Base-by-base conservation (phyloP, 2,329 filamentous ascomycete genomes). In the Fusarium veterinarium region DNA sequence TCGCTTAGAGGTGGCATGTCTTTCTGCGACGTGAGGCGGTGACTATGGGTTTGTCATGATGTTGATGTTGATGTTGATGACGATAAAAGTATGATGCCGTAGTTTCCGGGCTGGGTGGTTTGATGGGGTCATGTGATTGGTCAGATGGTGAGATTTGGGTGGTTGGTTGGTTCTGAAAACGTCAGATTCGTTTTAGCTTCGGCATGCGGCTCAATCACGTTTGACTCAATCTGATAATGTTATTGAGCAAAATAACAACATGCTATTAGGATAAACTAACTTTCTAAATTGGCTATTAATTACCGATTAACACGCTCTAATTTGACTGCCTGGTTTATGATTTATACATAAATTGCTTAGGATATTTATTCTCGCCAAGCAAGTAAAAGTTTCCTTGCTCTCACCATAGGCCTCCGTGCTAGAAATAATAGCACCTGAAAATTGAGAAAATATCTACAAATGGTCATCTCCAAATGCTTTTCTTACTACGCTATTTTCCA, bases 81-180 rank as follows among this genome's bases (percentile, higher is more conserved):
- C n/a, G 46, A 37, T 25, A 37, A 33, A 65, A 48, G 41, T 11
- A 46, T 60, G 23, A 60, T 55, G 40, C 70, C 57, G 55, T 64
- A 9, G 53, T 33, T 67, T 28, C 58, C 64, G 64, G 41, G 13
- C 20, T 23, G 37, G 7, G 51, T 55, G 20, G 20, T 30, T 17
- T 19, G 38, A 31, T 25, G 16, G n/a, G n/a, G 52, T 71, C 55
- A 71, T 53, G 44, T 72, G 69, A 72, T 63, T 67, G 62, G 70
- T 57, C 33, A n/a, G 45, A 35, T 51, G 48, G 30, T 42, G 37
- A 25, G 23, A 57, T 57, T 12, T 5, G 7, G 45, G 45, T 33
- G 25, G 61, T 65, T 41, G 56, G 38, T 60, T 61, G 31, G 30
- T 37, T 38, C 52, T 63, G 53, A 35, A 42, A 49, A 41, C 37